Evolutionary conservation across 2,329 filamentous ascomycete species (phyloP), one percentile per base, ranked within the genome.

Genomic region (Fusarium mexicanum): DNA sequence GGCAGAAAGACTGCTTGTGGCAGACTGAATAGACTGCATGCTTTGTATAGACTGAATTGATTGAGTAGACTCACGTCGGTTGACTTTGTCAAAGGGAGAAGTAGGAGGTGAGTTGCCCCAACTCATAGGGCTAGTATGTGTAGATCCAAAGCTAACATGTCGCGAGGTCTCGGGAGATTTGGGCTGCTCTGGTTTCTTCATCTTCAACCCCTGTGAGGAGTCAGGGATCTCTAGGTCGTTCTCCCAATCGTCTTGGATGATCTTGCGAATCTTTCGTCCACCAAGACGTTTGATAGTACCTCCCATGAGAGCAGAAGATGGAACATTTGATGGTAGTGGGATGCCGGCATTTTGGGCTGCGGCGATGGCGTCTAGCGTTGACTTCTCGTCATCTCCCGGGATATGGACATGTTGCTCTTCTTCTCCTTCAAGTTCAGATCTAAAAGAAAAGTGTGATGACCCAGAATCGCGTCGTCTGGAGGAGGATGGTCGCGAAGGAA

Each of bases 261-360:
- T 90, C 79, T 90, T 92, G 78, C 91, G 92, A 26, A 93, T 87
- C 78, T 92, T 94, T 75, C 90, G 89, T 67, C 91, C 91, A 57
- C 95, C 95, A 40, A 98, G 87, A 76, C 95, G 89, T 85, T 97
- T 97, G 80, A 98, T 98, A 16, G 95, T 96, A 60, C 96, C 96
- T 61, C 96, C 96, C 81, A 96, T 90, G 47, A 99, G 86, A 37
- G 96, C 96, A 26, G 96, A 98, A 37, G 93, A 91, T 3, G 96
- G 95, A 38, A 98, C 91, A 80, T 95, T 95, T 59, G 90, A 87
- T 35, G 96, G 96, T 64, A 98, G 90, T 12, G 96, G 96, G 73
- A 99, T 98, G 76, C 96, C 96, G 33, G 95, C 95, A 80, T 91
- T 92, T 79, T 94, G 93, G 40, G 95, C 96, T 12, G 94, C 93